These are phyloP conservation scores for Dactylellina drechsleri DNA, from an alignment of 2,329 filamentous ascomycete genomes.

Conservation along the genomic window DNA sequence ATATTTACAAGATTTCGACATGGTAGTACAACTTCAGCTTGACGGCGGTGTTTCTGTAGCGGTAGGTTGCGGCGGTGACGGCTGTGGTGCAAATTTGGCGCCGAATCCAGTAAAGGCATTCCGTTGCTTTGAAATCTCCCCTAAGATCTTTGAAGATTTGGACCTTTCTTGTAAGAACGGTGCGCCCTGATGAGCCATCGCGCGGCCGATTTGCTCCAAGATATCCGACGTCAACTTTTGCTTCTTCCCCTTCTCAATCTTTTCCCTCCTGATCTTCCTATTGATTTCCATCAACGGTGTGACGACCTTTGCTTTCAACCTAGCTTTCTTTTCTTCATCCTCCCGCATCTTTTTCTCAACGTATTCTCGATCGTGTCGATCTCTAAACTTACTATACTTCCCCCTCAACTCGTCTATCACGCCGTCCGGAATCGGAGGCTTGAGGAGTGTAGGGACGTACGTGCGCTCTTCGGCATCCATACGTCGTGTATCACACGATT, in stretches of 20 bases:
- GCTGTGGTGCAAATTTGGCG: slow-evolving; percentile 10
- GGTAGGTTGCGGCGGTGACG: background rate
- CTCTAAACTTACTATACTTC: slow-evolving; percentile 83
- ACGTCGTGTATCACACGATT: slow-evolving; percentile 76
- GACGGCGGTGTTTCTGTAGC: background rate
- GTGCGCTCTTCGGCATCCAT: slow-evolving; percentile 78
- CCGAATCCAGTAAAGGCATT: slow-evolving; percentile 15
- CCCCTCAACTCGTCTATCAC: slow-evolving; percentile 87
- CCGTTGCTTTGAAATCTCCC: slow-evolving; percentile 29
- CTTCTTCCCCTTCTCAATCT: slow-evolving; percentile 68
- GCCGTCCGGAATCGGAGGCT: slow-evolving; percentile 78
- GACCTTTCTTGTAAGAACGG: slow-evolving; percentile 49
- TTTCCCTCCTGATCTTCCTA: slow-evolving; percentile 67
- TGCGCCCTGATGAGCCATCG: slow-evolving; percentile 69
- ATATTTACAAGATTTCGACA: slow-evolving; percentile 40
- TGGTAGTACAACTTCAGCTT: background rate
- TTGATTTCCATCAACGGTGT: slow-evolving; percentile 72
- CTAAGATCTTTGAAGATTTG: slow-evolving; percentile 31
- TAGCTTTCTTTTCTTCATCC: slow-evolving; percentile 64
- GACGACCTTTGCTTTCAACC: slow-evolving; percentile 59
- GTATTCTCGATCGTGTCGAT: slow-evolving; percentile 80
- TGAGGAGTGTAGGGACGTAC: slow-evolving; percentile 80
- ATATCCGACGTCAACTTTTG: slow-evolving; percentile 68
- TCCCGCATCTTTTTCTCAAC: slow-evolving; percentile 72
- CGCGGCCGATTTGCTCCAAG: slow-evolving; percentile 71